Evolutionary conservation across 192 early-diverging fungal species (phyloP), one percentile per base, ranked within the genome.

Genomic region (Linnemannia zychae): DNA sequence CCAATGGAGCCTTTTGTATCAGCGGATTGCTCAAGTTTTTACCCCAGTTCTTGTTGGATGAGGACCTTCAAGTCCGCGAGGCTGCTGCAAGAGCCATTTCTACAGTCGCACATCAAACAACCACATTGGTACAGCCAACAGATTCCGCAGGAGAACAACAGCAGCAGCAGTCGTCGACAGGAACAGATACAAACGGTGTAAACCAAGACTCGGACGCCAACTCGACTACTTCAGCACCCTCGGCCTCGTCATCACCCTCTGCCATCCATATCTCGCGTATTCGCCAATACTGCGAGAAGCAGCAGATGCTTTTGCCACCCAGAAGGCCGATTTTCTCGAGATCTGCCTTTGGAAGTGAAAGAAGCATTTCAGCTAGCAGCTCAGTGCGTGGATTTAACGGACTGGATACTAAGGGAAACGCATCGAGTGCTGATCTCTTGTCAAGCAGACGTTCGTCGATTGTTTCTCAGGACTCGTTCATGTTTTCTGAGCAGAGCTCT

Each of bases 241-340:
- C 81, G 5, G n/a, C 40, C 73, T 40, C 60, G 1, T 68, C 82
- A 9, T 85, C 83, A 33, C 78, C 83, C n/a, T 79, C 83, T 0
- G 66, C 83, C 13, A 70, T 65, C 28, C 72, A 85, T 75, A 49
- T 79, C 17, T 79, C 83, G 6, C 72, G 83, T 50, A 85, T 85
- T 40, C 77, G 83, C 13, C 83, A 85, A 48, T 85, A 85, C 47
- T 85, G 83, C 46, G 83, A 85, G 38, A 85, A 79, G 63, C 83
- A 85, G 34, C 83, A 85, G 31, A 72, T 71, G 20, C 77, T 85
- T 24, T 69, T 85, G 74, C 83, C 83, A 37, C 31, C 83, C 5
- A 74, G 83, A 63, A 67, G 83, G 66, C 78, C 83, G 20, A 85
- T 85, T 48, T 85, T 85, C 50, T 85, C 83, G 6, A 60, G 83